Percentiles rank a stretch among this genome's conserved stretches.
phyloP scores from a whole-genome alignment of 2,329 filamentous ascomycete species.

The Apiospora sp. region DNA sequence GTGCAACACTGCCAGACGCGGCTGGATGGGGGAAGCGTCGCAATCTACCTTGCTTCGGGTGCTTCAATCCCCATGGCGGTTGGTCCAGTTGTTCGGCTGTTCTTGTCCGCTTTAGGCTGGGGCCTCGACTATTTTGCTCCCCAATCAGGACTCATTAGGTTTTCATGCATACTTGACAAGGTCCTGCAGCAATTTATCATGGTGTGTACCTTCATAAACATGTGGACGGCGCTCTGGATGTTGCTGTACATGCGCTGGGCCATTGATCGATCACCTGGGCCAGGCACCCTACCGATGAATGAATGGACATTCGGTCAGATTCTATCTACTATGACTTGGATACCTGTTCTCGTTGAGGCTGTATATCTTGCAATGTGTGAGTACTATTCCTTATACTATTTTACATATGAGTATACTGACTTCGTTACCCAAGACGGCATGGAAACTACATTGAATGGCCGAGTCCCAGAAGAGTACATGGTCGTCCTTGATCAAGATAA shows the following conservation, averaged over 20 bases:
- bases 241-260: constrained; percentile 1
- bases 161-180: background rate
- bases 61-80: background rate
- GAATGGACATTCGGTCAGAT: constrained; percentile 8
- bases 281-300: background rate
- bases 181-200: background rate
- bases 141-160: background rate
- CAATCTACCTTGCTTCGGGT: background rate
- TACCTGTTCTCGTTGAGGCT: background rate
- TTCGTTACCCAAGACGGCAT: background rate
- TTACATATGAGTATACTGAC: background rate
- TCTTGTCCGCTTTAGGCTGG: background rate
- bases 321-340: background rate
- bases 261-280: background rate
- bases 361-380: background rate
- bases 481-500: background rate
- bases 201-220: background rate
- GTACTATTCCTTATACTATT: background rate
- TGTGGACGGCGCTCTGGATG: constrained; percentile 7
- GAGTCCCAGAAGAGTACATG: background rate
- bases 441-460: background rate
- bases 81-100: background rate
- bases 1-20: background rate
- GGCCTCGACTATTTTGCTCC: background rate
- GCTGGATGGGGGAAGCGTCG: background rate